Evolutionary conservation across 768 basidiomycete genomes (phyloP), one percentile per base, ranked within the genome.

Genomic region (Suillus plorans): DNA sequence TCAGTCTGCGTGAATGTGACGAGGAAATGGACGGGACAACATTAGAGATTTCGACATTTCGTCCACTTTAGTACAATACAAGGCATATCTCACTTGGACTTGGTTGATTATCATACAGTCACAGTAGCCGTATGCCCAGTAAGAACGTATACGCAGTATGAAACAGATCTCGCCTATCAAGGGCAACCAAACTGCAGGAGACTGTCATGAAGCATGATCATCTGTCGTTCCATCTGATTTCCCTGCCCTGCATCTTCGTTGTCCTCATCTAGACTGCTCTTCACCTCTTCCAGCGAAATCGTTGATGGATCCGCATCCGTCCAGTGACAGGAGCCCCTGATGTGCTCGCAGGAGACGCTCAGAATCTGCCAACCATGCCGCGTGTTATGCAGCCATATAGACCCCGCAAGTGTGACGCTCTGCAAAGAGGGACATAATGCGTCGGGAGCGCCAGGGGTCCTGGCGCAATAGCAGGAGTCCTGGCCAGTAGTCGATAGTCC

Each of bases 231-330:
- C 37, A 58, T 41, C 37, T 39, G 22, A 13, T 58, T 25, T 14
- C 37, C 37, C 39, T 58, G 57, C 16, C 39, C 16, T 18, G 31
- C 37, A 16, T 58, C 57, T 5, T 58, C 37, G 10, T 39, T 25
- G 8, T 37, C 36, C 22, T 57, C 57, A 12, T 58, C 37, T 39
- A 3, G 1, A 25, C 25, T 58, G 2, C 1, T 41, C 14, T 58
- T 58, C 10, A 37, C 36, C 36, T 37, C 36, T 10, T 37, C 36
- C n/a, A 39, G 37, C 25, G 20, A 34, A 18, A 22, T 25, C 45
- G 45, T 63, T 28, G n/a, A 65, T 61, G 4, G 52, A 25, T 9
- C 56, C 53, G 12, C 59, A 22, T 34, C 62, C 37, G 49, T 64
- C 62, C 12, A 66, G 37, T 8, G 36, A 37, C 36, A 37, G 7